phyloP scores from a whole-genome alignment of 163 green algal genomes.

The Dunaliella salina region DNA sequence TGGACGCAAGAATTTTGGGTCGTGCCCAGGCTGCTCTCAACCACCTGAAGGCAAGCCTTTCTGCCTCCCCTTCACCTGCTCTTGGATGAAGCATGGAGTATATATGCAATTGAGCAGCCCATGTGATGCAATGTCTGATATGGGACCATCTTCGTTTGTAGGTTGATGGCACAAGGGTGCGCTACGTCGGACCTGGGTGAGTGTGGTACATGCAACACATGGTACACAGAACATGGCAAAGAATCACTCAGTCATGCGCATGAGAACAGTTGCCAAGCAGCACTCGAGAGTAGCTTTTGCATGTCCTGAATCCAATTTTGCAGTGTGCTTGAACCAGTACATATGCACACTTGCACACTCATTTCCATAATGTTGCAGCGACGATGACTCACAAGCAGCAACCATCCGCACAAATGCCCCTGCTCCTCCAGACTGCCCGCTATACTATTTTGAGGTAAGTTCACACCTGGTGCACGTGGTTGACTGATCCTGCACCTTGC shows the following conservation, averaged over 20 bases:
- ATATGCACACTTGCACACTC: constrained; percentile 26
- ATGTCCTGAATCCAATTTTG: no score
- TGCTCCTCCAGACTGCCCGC: constrained; percentile 49
- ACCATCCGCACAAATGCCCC: constrained; percentile 68
- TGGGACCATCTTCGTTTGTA: background rate
- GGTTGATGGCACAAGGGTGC: background rate
- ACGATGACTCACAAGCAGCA: constrained; percentile 70
- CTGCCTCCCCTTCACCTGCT: background rate
- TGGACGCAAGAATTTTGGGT: background rate
- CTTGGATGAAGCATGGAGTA: no score
- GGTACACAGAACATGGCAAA: no score
- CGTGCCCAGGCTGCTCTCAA: background rate
- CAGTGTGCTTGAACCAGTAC: background rate
- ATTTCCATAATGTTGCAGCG: constrained; percentile 60
- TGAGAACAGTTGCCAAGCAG: no score
- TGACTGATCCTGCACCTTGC: no score
- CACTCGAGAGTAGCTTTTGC: no score
- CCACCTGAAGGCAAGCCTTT: background rate
- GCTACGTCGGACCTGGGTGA: background rate
- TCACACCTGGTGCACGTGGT: constrained; percentile 16
- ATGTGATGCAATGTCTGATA: no score
- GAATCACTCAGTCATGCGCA: no score
- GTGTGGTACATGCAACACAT: background rate
- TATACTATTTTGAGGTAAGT: constrained; percentile 83
- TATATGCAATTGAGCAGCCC: no score